phyloP scores from a whole-genome alignment of 805 yeast species.

The Kuraishia hungarica region DNA sequence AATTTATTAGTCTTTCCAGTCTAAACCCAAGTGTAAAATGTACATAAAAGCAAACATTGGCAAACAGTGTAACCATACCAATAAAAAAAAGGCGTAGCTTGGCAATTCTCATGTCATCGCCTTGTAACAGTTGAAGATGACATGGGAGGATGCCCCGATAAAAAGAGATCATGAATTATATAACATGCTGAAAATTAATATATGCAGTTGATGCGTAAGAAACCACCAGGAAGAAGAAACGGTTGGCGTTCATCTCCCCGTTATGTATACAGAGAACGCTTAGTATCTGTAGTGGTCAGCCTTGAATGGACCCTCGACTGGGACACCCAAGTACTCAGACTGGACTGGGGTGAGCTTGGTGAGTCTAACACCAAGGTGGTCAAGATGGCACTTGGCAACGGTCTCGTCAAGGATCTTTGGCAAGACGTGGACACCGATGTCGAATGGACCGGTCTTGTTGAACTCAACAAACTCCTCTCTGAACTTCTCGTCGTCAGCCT shows the following conservation, averaged over 20 bases:
- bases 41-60: neutral
- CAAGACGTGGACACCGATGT: conserved; percentile 86
- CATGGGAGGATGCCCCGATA: neutral
- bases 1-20: conserved; percentile 4
- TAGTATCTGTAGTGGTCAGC: conserved; percentile 97
- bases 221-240: conserved; percentile 2
- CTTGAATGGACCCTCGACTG: conserved; percentile 94
- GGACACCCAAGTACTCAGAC: conserved; percentile 90
- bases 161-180: neutral
- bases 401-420: conserved; percentile 99
- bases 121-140: neutral
- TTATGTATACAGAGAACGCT: conserved; percentile 10
- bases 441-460: conserved; percentile 85
- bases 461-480: conserved; percentile 79
- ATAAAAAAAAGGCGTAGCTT: neutral
- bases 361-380: conserved; percentile 86
- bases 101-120: neutral
- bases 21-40: neutral
- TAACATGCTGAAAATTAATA: neutral
- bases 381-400: conserved; percentile 94
- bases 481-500: conserved; percentile 75
- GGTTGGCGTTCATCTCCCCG: neutral
- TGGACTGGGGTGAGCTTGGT: conserved; percentile 69
- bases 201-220: conserved; percentile 11
- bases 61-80: neutral